Percentiles rank a stretch among this genome's conserved stretches.
phyloP scores from a whole-genome alignment of 805 yeast species.

The Metschnikowia proteae region DNA sequence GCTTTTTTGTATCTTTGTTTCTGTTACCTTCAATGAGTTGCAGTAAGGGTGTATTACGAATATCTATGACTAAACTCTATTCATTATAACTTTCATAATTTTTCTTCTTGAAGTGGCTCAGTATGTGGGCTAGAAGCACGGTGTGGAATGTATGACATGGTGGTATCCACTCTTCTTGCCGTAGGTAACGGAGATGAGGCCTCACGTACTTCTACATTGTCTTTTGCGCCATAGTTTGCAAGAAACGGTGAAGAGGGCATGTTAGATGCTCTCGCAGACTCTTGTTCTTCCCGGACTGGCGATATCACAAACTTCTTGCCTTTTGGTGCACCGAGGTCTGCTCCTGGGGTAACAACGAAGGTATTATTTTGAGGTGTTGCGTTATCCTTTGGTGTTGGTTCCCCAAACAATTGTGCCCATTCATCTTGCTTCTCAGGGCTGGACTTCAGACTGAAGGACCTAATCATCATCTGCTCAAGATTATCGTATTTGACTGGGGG shows the following conservation, averaged over 20 bases:
- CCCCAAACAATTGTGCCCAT: conserved; percentile 45
- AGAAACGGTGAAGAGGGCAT: conserved; percentile 43
- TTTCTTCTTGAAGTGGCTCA: conserved; percentile 25
- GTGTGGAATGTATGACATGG: conserved; percentile 20
- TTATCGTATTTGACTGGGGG: conserved; percentile 21
- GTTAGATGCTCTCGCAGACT: conserved; percentile 25
- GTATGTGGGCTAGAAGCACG: conserved; percentile 19
- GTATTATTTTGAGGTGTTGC: conserved; percentile 9
- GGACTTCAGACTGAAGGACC: conserved; percentile 28
- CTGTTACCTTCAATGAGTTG: background rate
- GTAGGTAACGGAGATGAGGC: conserved; percentile 31
- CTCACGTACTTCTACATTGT: conserved; percentile 11
- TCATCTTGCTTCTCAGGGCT: conserved; percentile 36
- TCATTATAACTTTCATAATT: conserved; percentile 9
- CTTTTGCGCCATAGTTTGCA: conserved; percentile 11
- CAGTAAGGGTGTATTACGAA: background rate
- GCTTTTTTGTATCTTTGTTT: no score
- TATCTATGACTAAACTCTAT: background rate
- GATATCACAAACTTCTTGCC: conserved; percentile 30
- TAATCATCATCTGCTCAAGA: conserved; percentile 25
- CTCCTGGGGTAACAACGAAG: conserved; percentile 16
- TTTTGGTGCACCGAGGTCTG: conserved; percentile 29
- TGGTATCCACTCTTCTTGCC: conserved; percentile 37
- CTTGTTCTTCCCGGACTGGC: conserved; percentile 19
- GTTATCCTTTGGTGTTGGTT: conserved; percentile 38